Conservation (phyloP, 345 rosid genomes). For the Cardamine chenopodiifolia region DNA sequence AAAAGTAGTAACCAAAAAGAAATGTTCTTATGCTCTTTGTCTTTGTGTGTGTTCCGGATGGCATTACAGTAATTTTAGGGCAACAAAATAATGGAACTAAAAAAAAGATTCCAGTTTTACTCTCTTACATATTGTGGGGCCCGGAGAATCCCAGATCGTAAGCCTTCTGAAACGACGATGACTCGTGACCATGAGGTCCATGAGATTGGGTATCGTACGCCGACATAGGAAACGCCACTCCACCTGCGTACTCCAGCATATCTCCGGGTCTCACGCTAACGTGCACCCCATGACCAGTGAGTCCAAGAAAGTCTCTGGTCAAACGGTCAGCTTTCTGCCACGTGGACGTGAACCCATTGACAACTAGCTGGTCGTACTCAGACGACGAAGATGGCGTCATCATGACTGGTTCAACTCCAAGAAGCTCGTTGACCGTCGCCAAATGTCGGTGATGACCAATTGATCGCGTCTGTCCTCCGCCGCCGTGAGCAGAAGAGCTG, state of each 20-base stretch:
- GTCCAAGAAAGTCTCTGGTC: constrained; percentile 83
- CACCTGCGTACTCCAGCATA: constrained; percentile 53
- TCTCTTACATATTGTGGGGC: constrained; percentile 35
- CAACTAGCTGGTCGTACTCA: constrained; percentile 39
- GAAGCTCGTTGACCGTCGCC: constrained; percentile 36
- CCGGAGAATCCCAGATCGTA: constrained; percentile 57
- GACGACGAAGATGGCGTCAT: constrained; percentile 41
- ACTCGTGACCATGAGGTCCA: constrained; percentile 31
- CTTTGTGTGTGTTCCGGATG: constrained; percentile 8
- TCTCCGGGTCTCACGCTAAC: constrained; percentile 51
- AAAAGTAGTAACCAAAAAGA: constrained; percentile 23
- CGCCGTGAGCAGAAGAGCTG: constrained; percentile 42
- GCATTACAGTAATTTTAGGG: constrained; percentile 13
- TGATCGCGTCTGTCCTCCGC: constrained; percentile 41
- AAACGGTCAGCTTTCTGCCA: constrained; percentile 68
- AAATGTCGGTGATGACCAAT: constrained; percentile 44
- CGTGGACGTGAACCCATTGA: constrained; percentile 47
- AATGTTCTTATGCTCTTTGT: constrained; percentile 10
- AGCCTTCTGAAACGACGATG: constrained; percentile 51
- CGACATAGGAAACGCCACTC: constrained; percentile 53
- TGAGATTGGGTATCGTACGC: constrained; percentile 49
- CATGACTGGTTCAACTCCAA: constrained; percentile 30
- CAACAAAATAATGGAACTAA: constrained; percentile 25
- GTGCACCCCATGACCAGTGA: constrained; percentile 51
- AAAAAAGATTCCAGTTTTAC: constrained; percentile 21